Base-by-base conservation (phyloP, 1,284 basidiomycete species). In the Tilletia horrida region DNA sequence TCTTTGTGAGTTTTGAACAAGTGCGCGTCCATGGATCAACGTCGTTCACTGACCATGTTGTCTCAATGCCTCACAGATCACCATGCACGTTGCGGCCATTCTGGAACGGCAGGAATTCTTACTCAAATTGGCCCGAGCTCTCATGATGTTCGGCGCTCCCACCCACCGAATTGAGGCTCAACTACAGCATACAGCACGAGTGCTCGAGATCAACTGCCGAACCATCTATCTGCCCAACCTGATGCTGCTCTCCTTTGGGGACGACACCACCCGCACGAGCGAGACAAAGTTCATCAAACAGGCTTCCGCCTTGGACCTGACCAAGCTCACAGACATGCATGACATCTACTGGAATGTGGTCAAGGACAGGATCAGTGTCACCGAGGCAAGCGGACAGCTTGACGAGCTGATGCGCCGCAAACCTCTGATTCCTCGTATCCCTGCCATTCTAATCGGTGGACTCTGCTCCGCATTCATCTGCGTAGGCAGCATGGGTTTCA, bases 81-180 rank as follows among this genome's bases (percentile, higher is more conserved):
- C 92, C 45, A 90, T 89, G 74, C 92, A 94, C 77, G 90, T 94
- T 23, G 92, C 92, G 1, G 89, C 90, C 67, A 90, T 94, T 72
- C 85, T 94, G 61, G 88, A 89, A 75, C 86, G 93, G 21, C 92
- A 95, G 81, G 90, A 93, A 73, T 95, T 95, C 83, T 85, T 96
- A 68, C 84, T 94, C 81, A 95, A 95, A 84, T 87, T 95, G 47
- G 87, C 90, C 18, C 87, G 92, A 57, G 89, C 91, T 8, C 87
- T 96, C 85, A 94, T 95, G 91, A 93, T 93, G 91, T 95, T 93
- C 74, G 92, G 92, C 47, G 91, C 89, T 1, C 92, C 93, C n/a
- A 88, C 89, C 1, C 92, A 95, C 82, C 88, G 92, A 59, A 86
- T 95, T 57, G 91, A 90, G 78, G 87, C 91, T 6, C 92, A 94